Evolutionary conservation across 2,329 filamentous ascomycete species (phyloP).

Genomic region (Aureobasidium sp.): DNA sequence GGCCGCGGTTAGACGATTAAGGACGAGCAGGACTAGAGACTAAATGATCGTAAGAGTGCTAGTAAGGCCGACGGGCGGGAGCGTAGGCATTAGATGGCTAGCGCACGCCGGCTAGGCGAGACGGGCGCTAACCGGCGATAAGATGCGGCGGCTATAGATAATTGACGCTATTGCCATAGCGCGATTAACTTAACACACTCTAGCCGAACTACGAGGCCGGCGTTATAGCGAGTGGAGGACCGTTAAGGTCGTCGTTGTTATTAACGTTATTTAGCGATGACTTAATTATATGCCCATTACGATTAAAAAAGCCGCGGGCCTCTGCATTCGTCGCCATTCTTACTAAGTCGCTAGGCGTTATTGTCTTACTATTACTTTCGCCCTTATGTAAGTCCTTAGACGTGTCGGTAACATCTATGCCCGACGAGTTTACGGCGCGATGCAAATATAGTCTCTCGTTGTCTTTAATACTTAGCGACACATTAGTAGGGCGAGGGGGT

Average conservation of each 20-base stretch:
- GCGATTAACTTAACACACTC: conserved; percentile 15
- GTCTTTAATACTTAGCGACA: no score
- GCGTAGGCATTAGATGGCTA: conserved; percentile 44
- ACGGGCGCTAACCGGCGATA: no score
- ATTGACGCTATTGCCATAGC: conserved; percentile 11
- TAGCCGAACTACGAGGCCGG: conserved; percentile 24
- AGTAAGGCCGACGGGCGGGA: conserved; percentile 39
- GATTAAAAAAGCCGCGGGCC: no score
- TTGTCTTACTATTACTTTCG: no score
- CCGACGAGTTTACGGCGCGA: conserved; percentile 25
- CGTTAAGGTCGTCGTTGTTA: no score
- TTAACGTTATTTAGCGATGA: no score
- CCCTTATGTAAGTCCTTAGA: conserved; percentile 8
- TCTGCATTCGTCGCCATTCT: conserved; percentile 13
- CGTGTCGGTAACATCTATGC: conserved; percentile 23
- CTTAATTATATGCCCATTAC: no score
- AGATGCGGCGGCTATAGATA: no score
- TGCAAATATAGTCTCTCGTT: no score
- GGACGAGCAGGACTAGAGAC: conserved; percentile 47
- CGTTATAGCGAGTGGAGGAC: no score
- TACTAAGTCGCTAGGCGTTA: no score
- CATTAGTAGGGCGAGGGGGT: no score
- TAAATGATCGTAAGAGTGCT: conserved; percentile 37
- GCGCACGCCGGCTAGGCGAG: conserved; percentile 34
- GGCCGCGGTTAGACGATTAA: conserved; percentile 46